Conservation (phyloP, 2,329 filamentous ascomycete species). For the Diaporthe aspalathi region DNA sequence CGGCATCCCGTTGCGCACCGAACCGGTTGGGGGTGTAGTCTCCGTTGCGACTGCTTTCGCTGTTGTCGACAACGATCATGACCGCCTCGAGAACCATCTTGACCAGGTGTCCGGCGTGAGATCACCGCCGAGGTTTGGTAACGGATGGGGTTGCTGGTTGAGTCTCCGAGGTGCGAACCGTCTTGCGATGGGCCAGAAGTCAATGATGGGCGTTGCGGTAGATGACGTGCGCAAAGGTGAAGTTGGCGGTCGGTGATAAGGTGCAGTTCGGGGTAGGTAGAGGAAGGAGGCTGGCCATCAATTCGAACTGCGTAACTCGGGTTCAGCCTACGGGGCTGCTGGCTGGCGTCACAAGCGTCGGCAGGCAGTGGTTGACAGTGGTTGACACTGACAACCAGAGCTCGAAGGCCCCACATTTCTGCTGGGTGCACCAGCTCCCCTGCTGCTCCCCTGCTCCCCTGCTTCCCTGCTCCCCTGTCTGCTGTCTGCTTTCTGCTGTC, state of each 20-base stretch:
- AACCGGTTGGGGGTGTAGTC: slow-evolving; percentile 92
- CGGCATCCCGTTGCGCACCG: slow-evolving; percentile 95
- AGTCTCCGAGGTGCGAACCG: neutral
- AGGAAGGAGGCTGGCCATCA: slow-evolving; percentile 27
- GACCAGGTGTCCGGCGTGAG: slow-evolving; percentile 49
- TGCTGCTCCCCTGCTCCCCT: neutral
- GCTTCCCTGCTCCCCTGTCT: slow-evolving; percentile 4
- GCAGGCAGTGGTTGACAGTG: too few relatives aligned
- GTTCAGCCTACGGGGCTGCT: slow-evolving; percentile 41
- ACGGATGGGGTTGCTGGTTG: slow-evolving; percentile 34
- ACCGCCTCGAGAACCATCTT: slow-evolving; percentile 99
- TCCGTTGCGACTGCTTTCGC: slow-evolving; percentile 97
- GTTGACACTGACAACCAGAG: slow-evolving; percentile 17
- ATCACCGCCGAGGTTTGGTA: slow-evolving; percentile 43
- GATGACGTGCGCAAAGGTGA: slow-evolving; percentile 11
- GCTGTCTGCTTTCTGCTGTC: neutral
- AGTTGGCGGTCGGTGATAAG: slow-evolving; percentile 12
- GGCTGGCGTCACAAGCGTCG: slow-evolving; percentile 32
- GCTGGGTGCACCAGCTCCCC: slow-evolving; percentile 5
- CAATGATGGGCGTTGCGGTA: slow-evolving; percentile 28
- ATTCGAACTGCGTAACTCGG: slow-evolving; percentile 39
- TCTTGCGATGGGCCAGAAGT: slow-evolving; percentile 25
- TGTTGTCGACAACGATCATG: slow-evolving; percentile 99
- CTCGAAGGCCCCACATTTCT: neutral
- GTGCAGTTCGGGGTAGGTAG: slow-evolving; percentile 24